phyloP scores from a whole-genome alignment of 78 protist species.

The Dictyostelium intermedium region DNA sequence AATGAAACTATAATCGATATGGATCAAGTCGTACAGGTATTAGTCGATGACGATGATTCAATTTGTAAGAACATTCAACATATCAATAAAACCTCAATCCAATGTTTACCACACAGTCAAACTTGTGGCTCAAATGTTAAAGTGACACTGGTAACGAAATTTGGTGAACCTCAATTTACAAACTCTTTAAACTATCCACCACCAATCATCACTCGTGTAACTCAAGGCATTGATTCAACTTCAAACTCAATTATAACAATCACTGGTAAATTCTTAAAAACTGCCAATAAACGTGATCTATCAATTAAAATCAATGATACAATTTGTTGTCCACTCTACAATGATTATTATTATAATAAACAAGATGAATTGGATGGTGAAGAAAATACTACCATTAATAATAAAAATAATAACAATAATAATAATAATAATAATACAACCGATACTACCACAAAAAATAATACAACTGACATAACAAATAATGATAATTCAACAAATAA shows the following conservation, averaged over 20 bases:
- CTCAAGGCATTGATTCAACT: not conserved
- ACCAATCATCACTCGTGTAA: not conserved
- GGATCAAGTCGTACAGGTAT: not conserved
- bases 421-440: not conserved
- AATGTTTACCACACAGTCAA: not conserved
- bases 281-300: not conserved
- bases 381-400: not conserved
- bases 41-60: not conserved
- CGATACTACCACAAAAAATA: not conserved
- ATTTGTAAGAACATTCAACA: not conserved
- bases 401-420: no score
- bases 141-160: not conserved
- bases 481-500: no score
- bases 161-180: not conserved
- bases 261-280: not conserved
- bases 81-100: not conserved
- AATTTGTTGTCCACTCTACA: slow-evolving; percentile 7
- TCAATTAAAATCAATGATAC: not conserved
- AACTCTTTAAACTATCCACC: not conserved
- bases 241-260: not conserved
- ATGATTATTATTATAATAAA: not conserved
- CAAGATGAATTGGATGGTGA: not conserved
- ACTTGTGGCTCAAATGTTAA: not conserved
- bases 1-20: not conserved
- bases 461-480: not conserved